These are phyloP conservation scores for Phanerochaete carnosa DNA, from an alignment of 768 basidiomycete genomes.

Conservation along the genomic window DNA sequence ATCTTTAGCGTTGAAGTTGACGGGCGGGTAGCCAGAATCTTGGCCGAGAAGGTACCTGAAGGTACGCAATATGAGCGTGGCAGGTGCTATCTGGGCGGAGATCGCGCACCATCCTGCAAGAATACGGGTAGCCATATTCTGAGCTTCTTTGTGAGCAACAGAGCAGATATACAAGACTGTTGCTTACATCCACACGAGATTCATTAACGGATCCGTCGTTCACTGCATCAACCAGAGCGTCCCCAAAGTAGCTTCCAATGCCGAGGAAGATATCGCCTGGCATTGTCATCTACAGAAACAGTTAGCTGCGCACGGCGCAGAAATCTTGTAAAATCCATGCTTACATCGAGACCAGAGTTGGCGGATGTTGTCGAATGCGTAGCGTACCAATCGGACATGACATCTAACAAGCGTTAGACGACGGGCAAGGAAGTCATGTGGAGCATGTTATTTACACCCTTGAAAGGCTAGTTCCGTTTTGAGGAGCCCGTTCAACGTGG, in stretches of 20 bases:
- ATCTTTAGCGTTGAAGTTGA: slow-evolving; percentile 59
- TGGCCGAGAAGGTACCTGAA: slow-evolving; percentile 51
- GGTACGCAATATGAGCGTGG: neutral
- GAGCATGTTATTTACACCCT: slow-evolving; percentile 25
- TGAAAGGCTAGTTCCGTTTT: slow-evolving; percentile 41
- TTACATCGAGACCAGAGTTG: slow-evolving; percentile 59
- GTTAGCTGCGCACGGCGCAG: neutral
- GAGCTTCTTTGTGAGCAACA: neutral
- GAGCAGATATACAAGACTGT: slow-evolving; percentile 43
- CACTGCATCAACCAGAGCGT: slow-evolving; percentile 56
- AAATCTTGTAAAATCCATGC: slow-evolving; percentile 14
- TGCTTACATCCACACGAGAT: slow-evolving; percentile 43
- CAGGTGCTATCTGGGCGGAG: neutral
- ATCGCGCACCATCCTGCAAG: slow-evolving; percentile 50
- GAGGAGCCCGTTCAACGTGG: slow-evolving; percentile 52
- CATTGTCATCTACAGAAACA: slow-evolving; percentile 60
- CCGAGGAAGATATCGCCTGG: slow-evolving; percentile 44
- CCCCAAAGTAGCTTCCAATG: slow-evolving; percentile 49
- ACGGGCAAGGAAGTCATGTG: no score
- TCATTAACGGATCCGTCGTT: slow-evolving; percentile 56
- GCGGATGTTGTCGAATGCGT: slow-evolving; percentile 53
- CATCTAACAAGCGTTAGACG: slow-evolving; percentile 36
- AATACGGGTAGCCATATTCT: slow-evolving; percentile 70
- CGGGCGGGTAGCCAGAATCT: slow-evolving; percentile 47
- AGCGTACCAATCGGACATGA: slow-evolving; percentile 52